Evolutionary conservation across 495 filamentous ascomycete species (phyloP), one percentile per base, ranked within the genome.

Genomic region (Aspergillus cavernicola): DNA sequence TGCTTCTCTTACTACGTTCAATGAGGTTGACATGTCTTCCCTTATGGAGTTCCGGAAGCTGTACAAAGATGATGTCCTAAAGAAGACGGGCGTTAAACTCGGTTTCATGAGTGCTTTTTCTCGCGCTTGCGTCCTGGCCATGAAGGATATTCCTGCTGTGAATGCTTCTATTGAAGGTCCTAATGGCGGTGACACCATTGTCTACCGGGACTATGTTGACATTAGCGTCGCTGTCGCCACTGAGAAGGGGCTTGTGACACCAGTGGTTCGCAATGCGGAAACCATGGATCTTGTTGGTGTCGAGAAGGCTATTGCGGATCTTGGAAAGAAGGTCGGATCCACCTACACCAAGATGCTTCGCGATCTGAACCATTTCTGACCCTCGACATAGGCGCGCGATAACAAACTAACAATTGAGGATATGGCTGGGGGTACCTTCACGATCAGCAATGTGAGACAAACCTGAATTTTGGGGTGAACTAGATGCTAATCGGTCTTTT

Each of bases 31-130:
- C 66, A 99, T 99, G 95, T 97, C 95, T 5, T 86, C 87, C 11
- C 73, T 99, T 16, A 96, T 99, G 89, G 90, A 96, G 46, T 89
- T 99, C 77, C 88, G 93, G 35, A 96, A 93, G 65, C 69, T 88
- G 23, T 99, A 97, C 80, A 97, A 97, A 75, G 95, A 97, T 53
- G 90, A 95, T 52, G 71, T 96, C 5, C 76, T 97, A 47, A 95
- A 97, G 81, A 95, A 91, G 77, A 93, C 89, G 15, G 95, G 93
- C 20, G 88, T 97, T 26, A 98, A 98, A 77, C 86, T 98, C 36
- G 93, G 93, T 20, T 98, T 97, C 76, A 97, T 97, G 92, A 90
- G 89, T 67, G 92, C 92, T 12, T 98, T 98, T 75, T 90, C 92
- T 4, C 88, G 87, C 50, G 93, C 93, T 19, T 90, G 85, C 65